Evolutionary conservation across 2,329 filamentous ascomycete species (phyloP).

Genomic region (Fusarium pininemorale): DNA sequence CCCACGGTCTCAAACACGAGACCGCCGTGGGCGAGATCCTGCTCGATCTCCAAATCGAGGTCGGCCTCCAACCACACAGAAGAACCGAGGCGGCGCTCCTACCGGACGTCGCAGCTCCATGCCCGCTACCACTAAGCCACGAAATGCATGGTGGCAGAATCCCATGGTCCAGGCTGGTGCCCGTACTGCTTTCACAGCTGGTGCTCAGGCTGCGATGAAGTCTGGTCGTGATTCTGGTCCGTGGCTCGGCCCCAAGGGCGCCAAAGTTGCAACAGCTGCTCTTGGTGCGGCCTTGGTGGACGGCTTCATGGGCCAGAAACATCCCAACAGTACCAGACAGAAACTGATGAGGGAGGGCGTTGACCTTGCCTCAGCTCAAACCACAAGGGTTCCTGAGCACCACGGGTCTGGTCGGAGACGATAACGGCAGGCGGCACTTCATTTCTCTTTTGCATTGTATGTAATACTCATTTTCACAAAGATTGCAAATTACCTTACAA

Average conservation of each 20-base stretch:
- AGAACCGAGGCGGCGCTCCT: conserved; percentile 20
- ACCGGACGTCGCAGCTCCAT: conserved; percentile 46
- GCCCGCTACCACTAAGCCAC: conserved; percentile 42
- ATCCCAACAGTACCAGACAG: conserved; percentile 40
- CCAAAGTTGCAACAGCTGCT: conserved; percentile 59
- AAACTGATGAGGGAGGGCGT: conserved; percentile 41
- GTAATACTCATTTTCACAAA: background rate
- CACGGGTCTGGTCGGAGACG: background rate
- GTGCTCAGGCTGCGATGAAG: conserved; percentile 59
- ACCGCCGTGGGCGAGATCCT: conserved; percentile 14
- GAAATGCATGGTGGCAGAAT: conserved; percentile 49
- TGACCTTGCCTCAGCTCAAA: conserved; percentile 35
- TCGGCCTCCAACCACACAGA: conserved; percentile 34
- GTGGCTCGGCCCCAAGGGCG: conserved; percentile 60
- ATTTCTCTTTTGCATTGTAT: background rate
- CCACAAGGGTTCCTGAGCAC: background rate
- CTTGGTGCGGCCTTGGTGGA: conserved; percentile 60
- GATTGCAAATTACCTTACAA: background rate
- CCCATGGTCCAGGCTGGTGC: conserved; percentile 53
- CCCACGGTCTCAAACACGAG: conserved; percentile 38
- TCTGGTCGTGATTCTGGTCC: conserved; percentile 55
- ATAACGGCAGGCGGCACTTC: background rate
- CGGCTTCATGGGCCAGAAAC: conserved; percentile 53
- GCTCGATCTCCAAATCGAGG: conserved; percentile 35
- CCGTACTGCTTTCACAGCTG: conserved; percentile 57